Conservation (phyloP, 306 rosid genomes). For the Gastrolobium bilobum region DNA sequence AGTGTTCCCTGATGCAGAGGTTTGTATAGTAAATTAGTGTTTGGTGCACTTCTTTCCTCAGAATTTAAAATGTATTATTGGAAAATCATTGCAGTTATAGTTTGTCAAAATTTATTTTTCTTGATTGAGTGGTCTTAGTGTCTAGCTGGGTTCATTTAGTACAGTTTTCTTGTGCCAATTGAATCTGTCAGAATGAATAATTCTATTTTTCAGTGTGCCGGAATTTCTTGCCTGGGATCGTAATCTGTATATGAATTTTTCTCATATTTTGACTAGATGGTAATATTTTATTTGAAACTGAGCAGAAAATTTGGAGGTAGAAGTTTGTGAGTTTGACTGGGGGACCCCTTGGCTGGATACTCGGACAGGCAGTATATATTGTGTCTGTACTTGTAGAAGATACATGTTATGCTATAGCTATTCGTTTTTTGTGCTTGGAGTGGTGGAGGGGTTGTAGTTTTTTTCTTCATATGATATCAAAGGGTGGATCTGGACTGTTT, state of each 20-base stretch:
- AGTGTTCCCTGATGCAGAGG: constrained; percentile 94
- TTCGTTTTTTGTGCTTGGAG: background rate
- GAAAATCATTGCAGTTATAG: constrained; percentile 1
- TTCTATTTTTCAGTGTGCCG: background rate
- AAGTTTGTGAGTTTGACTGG: background rate
- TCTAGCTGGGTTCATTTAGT: constrained; percentile 21
- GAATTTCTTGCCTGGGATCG: constrained; percentile 16
- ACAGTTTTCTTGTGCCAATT: constrained; percentile 15
- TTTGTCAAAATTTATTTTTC: constrained; percentile 3
- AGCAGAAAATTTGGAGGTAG: background rate
- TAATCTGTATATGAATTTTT: background rate
- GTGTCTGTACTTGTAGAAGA: constrained; percentile 13
- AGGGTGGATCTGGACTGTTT: background rate
- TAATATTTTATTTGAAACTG: constrained; percentile 16
- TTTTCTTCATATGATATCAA: constrained; percentile 18
- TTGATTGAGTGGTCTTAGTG: constrained; percentile 3
- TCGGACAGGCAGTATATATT: constrained; percentile 7
- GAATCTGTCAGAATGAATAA: constrained; percentile 16
- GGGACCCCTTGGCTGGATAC: constrained; percentile 17
- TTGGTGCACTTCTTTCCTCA: constrained; percentile 18
- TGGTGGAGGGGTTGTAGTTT: constrained; percentile 23
- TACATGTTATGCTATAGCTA: constrained; percentile 23
- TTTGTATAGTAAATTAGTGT: constrained; percentile 53
- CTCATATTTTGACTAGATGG: constrained; percentile 22
- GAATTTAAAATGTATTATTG: background rate